Evolutionary conservation across 345 rosid genomes (phyloP), one percentile per base, ranked within the genome.

Genomic region (Alliaria petiolata): DNA sequence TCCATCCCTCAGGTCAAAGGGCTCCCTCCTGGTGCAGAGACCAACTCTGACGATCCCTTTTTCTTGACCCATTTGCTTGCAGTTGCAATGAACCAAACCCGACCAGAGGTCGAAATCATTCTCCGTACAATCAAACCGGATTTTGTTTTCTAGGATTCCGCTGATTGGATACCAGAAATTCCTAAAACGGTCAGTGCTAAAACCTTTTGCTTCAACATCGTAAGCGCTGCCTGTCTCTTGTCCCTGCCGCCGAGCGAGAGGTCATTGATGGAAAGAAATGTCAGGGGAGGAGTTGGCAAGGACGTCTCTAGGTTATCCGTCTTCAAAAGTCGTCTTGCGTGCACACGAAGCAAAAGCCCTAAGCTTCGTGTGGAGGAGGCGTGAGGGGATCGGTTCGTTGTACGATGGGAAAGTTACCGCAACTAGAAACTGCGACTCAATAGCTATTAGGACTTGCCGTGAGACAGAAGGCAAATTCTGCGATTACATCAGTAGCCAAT

Each of bases 21-120:
- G 52, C 91, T 92, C 63, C 98, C 98, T 19, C 70, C 72, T 0
- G 95, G 92, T 4, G 63, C 87, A 0, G 85, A 89, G 65, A 92
- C 95, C 0, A 86, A 87, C 51, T 86, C 98, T 0, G 96, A 92
- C 7, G 60, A 89, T 20, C 85, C 92, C 22, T 50, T 84, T 51
- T 55, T 57, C 25, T 31, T 78, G 19, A 74, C 35, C 43, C 76
- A 75, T 61, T 77, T 77, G 35, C 92, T 92, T 33, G 70, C 83
- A 9, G 35, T 75, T 1, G 95, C 98, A 52, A 67, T 86, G 81
- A 91, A 92, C 69, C 83, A 70, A 7, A 82, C 88, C 28, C 73
- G 84, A 0, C 85, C 75, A 52, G 89, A 92, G 72, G 79, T 89
- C 2, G 79, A 85, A 62, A 25, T 61, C n/a, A 35, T 80, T 1